Percentiles rank a stretch among this genome's conserved stretches.
Evolutionary conservation across 345 rosid genomes (phyloP).

Genomic region (Psidium guajava): DNA sequence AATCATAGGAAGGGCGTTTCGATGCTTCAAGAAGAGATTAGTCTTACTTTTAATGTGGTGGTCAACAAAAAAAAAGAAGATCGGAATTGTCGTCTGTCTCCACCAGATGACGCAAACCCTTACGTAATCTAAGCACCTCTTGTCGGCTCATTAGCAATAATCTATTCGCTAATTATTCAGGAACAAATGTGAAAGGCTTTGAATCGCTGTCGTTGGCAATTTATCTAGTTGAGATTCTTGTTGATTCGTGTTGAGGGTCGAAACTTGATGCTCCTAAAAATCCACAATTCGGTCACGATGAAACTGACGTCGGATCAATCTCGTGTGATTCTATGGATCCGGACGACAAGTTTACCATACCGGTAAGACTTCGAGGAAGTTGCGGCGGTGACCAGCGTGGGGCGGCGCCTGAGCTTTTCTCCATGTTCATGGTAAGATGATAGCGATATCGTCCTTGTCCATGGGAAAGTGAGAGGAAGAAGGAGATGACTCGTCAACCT

Average conservation of each 20-base stretch:
- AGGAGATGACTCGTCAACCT: no score
- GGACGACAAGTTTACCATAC: background rate
- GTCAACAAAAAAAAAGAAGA: background rate
- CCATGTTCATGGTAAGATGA: background rate
- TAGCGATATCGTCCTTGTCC: background rate
- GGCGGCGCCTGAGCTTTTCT: background rate
- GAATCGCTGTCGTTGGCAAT: background rate
- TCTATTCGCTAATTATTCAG: background rate
- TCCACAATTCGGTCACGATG: background rate
- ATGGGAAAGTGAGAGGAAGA: background rate
- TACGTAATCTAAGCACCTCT: background rate
- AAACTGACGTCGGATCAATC: background rate
- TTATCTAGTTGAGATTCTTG: background rate
- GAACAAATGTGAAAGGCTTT: background rate
- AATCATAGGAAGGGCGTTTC: background rate
- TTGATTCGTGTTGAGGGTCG: background rate
- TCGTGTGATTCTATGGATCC: background rate
- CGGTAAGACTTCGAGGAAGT: background rate
- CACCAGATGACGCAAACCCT: background rate
- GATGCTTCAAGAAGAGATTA: background rate
- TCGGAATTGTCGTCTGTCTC: background rate
- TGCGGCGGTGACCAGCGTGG: background rate
- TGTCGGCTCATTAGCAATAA: background rate
- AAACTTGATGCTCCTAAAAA: background rate
- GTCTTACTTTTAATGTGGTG: no score